Evolutionary conservation across 371 early-diverging fungal genomes (phyloP), one percentile per base, ranked within the genome.

Genomic region (Sporodiniella umbellata): DNA sequence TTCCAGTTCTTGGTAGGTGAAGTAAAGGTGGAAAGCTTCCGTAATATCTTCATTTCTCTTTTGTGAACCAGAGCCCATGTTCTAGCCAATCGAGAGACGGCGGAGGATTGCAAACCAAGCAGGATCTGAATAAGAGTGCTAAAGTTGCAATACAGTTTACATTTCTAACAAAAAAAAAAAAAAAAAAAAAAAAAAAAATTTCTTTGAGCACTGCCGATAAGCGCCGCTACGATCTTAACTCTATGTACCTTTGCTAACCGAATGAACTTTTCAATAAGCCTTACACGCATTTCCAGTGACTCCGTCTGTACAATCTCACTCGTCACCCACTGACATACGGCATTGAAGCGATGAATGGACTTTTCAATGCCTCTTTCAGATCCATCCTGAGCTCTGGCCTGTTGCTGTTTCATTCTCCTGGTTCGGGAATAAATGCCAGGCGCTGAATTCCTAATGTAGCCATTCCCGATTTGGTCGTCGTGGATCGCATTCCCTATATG

Each of bases 301-400:
- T 56, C 69, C 8, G 84, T 77, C 33, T 72, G 64, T 14, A 87
- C 69, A 35, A 90, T 81, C 53, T 85, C 86, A 21, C 84, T 79
- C 2, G 84, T 75, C 0, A 86, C 88, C 88, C 89, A 88, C 33
- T 80, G 84, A 50, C 85, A 84, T 1, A 84, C 85, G 14, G 74
- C 54, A 55, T 87, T 85, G 60, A 87, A 87, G 4, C 86, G 74
- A 35, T 84, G 78, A 28, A 87, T 85, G 2, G 80, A 70, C 25
- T 67, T 70, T 37, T 79, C 73, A n/a, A 86, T 78, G 12, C 78
- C 83, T 19, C 78, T 64, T 19, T 63, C 58, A 1, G 43, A 24
- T 1, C 14, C 21, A 5, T 54, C 35, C 5, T 42, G 45, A 15
- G 54, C 43, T 26, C 39, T 37, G n/a, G 43, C 47, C 7, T 51